Evolutionary conservation across 129 eudicot genomes (phyloP).

Genomic region (Ambrosia trifida): DNA sequence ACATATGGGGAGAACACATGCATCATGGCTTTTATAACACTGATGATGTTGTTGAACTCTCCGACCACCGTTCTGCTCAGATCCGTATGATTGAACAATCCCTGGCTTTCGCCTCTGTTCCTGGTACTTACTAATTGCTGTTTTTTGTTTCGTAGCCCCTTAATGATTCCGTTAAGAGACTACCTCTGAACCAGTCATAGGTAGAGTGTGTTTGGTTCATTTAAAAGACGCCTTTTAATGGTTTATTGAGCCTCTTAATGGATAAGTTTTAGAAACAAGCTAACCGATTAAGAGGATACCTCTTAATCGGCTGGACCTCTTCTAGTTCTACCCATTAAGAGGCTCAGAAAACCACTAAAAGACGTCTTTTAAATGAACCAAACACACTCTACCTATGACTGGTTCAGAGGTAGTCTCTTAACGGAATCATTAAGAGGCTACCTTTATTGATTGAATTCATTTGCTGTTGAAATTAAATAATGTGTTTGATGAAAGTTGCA

Average conservation of each 20-base stretch:
- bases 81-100: slow-evolving; percentile 86
- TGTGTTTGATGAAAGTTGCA: neutral
- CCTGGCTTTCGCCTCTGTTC: slow-evolving; percentile 62
- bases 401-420: too few relatives aligned
- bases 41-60: slow-evolving; percentile 41
- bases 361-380: too few relatives aligned
- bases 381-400: too few relatives aligned
- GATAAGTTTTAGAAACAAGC: too few relatives aligned
- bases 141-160: neutral
- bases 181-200: too few relatives aligned
- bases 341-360: too few relatives aligned
- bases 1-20: slow-evolving; percentile 99
- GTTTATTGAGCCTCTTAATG: too few relatives aligned
- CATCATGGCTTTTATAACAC: slow-evolving; percentile 79
- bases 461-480: neutral
- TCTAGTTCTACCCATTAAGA: too few relatives aligned
- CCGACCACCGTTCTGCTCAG: slow-evolving; percentile 84
- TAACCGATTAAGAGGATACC: too few relatives aligned
- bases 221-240: too few relatives aligned
- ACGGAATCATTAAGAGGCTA: neutral
- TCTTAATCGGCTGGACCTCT: too few relatives aligned
- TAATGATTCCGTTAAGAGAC: neutral
- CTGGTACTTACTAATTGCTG: slow-evolving; percentile 36
- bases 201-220: too few relatives aligned
- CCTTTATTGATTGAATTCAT: slow-evolving; percentile 10